phyloP scores from a whole-genome alignment of 176 grass and related monocot genomes.

The Microstegium vimineum region DNA sequence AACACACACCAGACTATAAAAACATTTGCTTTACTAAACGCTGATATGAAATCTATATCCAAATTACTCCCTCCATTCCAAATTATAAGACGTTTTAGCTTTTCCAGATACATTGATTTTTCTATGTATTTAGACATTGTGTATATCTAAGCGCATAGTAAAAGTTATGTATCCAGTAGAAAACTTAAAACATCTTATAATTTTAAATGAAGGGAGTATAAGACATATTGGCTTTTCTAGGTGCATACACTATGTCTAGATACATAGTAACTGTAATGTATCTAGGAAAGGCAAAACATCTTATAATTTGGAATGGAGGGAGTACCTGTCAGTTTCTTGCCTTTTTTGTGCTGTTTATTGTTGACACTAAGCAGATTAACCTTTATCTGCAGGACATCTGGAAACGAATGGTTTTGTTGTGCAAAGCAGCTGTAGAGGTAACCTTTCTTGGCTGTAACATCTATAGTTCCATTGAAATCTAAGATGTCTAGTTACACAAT shows the following conservation, averaged over 20 bases:
- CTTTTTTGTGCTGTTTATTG: constrained; percentile 4
- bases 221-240: neutral
- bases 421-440: constrained; percentile 96
- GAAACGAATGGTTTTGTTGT: constrained; percentile 89
- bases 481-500: neutral
- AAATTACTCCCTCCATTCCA: neutral
- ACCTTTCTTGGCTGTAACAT: neutral
- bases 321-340: constrained; percentile 8
- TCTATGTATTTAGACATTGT: neutral
- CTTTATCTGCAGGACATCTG: constrained; percentile 71
- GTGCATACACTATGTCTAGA: neutral
- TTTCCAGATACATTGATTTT: neutral
- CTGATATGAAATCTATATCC: constrained; percentile 15
- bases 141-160: no score
- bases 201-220: neutral
- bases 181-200: no score
- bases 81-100: neutral
- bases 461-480: neutral
- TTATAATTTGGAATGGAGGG: neutral
- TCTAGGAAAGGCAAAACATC: neutral
- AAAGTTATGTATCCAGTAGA: no score
- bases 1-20: neutral
- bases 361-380: constrained; percentile 18
- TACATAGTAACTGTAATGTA: neutral
- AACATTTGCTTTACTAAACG: neutral